Evolutionary conservation across 805 yeast genomes (phyloP), one percentile per base, ranked within the genome.

Genomic region (Dipodascopsis uninucleata): DNA sequence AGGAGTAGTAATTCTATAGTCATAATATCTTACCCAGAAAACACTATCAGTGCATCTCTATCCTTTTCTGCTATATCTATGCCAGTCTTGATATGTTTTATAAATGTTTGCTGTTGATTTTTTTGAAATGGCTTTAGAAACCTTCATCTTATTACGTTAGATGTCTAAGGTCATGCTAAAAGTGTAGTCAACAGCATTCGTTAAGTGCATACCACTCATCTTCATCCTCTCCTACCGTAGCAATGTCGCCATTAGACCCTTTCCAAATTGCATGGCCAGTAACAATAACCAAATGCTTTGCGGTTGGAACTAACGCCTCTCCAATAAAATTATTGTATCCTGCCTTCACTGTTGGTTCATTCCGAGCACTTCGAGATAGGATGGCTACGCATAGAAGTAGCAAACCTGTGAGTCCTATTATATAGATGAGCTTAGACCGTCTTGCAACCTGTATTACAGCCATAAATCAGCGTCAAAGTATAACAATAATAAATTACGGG

Each of bases 251-350:
- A 10, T n/a, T 12, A 17, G 40, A 39, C 1, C 63, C 61, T 40
- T 66, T 70, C 85, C 85, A 81, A 1, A 81, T 71, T 0, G 81
- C 72, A 54, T 81, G 87, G 40, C 86, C 74, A n/a, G 82, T 80
- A 0, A 78, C 74, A 4, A 78, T 65, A 9, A 78, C 69, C 14
- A 78, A 58, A 17, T 63, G 66, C 0, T 46, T 26, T 43, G 58
- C 41, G 6, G 42, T 39, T 7, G 42, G 49, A 2, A 46, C 46
- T 8, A 37, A 8, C 36, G 37, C 8, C 10, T n/a, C n/a, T n/a
- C n/a, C n/a, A n/a, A n/a, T n/a, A n/a, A n/a, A n/a, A n/a, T n/a
- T n/a, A n/a, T n/a, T n/a, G n/a, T n/a, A n/a, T n/a, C n/a, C n/a
- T n/a, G n/a, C n/a, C n/a, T n/a, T n/a, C n/a, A n/a, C n/a, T n/a